A percentile compares a stretch with the other conserved stretches of the same genome.
These are phyloP conservation scores for Parasarocladium wereldwijsianum DNA, from an alignment of 2,329 filamentous ascomycete genomes.

Conservation along the genomic window DNA sequence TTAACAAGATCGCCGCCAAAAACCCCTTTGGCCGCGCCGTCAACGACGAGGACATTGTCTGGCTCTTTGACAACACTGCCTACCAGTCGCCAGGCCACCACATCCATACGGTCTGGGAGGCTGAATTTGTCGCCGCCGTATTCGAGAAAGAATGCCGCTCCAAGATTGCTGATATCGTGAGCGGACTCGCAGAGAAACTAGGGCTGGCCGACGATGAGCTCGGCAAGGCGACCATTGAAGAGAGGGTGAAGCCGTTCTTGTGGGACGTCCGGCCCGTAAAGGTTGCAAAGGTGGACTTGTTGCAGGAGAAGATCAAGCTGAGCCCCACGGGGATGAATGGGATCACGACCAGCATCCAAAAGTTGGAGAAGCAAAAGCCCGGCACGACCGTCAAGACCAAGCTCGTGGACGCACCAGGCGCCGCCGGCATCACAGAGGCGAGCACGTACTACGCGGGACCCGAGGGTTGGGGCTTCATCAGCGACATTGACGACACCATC, in stretches of 20 bases:
- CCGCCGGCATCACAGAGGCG: constrained; percentile 44
- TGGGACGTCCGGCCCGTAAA: constrained; percentile 60
- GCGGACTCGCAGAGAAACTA: constrained; percentile 53
- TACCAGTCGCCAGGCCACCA: constrained; percentile 38
- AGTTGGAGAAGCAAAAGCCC: constrained; percentile 1
- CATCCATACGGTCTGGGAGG: constrained; percentile 47
- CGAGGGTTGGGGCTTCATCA: constrained; percentile 68
- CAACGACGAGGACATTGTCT: constrained; percentile 56
- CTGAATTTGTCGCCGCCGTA: constrained; percentile 70
- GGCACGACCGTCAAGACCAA: constrained; percentile 30
- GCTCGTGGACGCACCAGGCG: constrained; percentile 34
- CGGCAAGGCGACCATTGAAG: constrained; percentile 43
- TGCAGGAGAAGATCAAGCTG: constrained; percentile 33
- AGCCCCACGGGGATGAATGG: constrained; percentile 60
- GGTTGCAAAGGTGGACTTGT: constrained; percentile 49
- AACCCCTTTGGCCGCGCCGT: constrained; percentile 48
- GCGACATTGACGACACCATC: constrained; percentile 82
- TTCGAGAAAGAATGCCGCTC: constrained; percentile 60
- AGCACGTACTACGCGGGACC: constrained; percentile 61
- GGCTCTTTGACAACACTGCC: constrained; percentile 84
- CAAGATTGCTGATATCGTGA: constrained; percentile 52
- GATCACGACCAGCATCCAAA: constrained; percentile 35
- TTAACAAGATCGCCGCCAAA: constrained; percentile 33
- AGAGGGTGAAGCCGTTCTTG: constrained; percentile 62
- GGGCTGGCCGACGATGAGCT: constrained; percentile 48